These are phyloP conservation scores for Hericium erinaceus DNA, from an alignment of 768 basidiomycete genomes.

Conservation along the genomic window DNA sequence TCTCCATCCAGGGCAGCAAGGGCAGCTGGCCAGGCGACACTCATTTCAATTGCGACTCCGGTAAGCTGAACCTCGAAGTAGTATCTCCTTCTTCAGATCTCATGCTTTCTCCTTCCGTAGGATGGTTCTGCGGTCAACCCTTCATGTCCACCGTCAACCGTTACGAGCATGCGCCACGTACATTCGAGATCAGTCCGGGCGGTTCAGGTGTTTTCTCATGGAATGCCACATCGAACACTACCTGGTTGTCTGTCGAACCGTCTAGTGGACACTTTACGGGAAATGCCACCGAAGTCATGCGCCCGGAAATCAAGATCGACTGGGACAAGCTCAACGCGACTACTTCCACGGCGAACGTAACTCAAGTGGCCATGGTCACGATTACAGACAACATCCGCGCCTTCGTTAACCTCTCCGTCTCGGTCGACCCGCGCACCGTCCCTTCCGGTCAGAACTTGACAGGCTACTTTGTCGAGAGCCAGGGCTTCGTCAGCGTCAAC, in stretches of 20 bases:
- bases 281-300: not conserved
- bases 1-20: not conserved
- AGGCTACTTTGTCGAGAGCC: not conserved
- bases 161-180: not conserved
- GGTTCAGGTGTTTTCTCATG: not conserved
- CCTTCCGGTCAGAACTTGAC: not conserved
- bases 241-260: not conserved
- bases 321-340: not conserved
- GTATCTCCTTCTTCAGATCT: no score
- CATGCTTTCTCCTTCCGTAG: not conserved
- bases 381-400: not conserved
- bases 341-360: not conserved
- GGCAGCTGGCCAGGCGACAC: not conserved
- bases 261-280: not conserved
- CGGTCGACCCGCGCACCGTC: not conserved
- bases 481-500: not conserved
- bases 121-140: not conserved
- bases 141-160: not conserved
- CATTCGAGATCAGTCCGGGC: not conserved
- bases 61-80: not conserved
- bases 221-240: not conserved
- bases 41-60: not conserved
- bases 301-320: not conserved
- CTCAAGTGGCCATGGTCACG: not conserved
- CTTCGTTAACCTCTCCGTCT: not conserved